These are phyloP conservation scores for Lentinula novae-zelandiae DNA, from an alignment of 1,284 basidiomycete genomes.

Conservation along the genomic window DNA sequence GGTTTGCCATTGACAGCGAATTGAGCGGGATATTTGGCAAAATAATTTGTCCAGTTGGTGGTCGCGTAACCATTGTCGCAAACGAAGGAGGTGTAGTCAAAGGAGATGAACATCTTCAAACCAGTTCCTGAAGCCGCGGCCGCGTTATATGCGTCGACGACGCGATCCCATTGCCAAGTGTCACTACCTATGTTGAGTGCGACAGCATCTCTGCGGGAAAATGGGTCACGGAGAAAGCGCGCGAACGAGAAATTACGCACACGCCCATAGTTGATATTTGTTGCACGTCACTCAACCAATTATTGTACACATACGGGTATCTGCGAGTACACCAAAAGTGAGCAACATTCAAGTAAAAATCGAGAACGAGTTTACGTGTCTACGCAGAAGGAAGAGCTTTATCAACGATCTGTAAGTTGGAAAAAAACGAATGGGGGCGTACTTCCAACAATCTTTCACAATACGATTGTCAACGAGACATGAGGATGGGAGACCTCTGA, in stretches of 20 bases:
- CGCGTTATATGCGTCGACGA: slow-evolving; percentile 36
- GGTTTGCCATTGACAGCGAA: slow-evolving; percentile 36
- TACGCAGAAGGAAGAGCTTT: not conserved
- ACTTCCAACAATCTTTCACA: slow-evolving; percentile 19
- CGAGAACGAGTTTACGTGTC: not conserved
- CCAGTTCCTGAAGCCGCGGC: slow-evolving; percentile 27
- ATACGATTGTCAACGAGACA: slow-evolving; percentile 18
- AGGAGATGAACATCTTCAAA: slow-evolving; percentile 39
- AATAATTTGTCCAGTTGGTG: slow-evolving; percentile 30
- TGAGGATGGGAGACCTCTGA: slow-evolving; percentile 1
- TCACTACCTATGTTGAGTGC: slow-evolving; percentile 40
- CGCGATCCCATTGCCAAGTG: slow-evolving; percentile 36
- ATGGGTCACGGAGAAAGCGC: not conserved
- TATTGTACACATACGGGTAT: slow-evolving; percentile 31
- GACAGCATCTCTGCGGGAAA: slow-evolving; percentile 33
- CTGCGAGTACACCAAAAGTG: slow-evolving; percentile 17
- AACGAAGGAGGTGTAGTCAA: slow-evolving; percentile 37
- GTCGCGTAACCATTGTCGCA: slow-evolving; percentile 29
- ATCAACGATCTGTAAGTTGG: not conserved
- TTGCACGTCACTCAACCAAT: slow-evolving; percentile 36
- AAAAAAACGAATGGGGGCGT: not conserved
- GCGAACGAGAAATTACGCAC: slow-evolving; percentile 25
- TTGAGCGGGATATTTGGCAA: slow-evolving; percentile 31
- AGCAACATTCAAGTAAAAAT: slow-evolving; percentile 18
- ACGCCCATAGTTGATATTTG: slow-evolving; percentile 34